A percentile compares a stretch with the other conserved stretches of the same genome.
phyloP scores from a whole-genome alignment of 2,329 filamentous ascomycete genomes.

The Phaeomoniella chlamydospora region DNA sequence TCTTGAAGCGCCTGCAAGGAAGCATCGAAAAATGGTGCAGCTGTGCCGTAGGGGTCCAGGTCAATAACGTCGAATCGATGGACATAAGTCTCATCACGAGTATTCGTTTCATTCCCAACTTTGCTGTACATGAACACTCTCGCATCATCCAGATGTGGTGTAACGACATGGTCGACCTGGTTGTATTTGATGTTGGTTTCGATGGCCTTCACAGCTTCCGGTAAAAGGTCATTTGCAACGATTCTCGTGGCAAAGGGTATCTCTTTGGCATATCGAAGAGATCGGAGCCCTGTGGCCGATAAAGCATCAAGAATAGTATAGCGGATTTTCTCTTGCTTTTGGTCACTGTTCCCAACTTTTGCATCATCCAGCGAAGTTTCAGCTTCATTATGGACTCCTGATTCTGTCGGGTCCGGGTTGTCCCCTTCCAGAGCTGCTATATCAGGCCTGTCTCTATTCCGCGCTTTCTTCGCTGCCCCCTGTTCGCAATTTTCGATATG shows the following conservation, averaged over 20 bases:
- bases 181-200: slow-evolving; percentile 77
- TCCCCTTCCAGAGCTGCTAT: background rate
- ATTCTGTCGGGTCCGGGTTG: background rate
- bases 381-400: background rate
- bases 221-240: slow-evolving; percentile 79
- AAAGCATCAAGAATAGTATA: slow-evolving; percentile 91
- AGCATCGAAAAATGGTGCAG: slow-evolving; percentile 80
- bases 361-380: background rate
- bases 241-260: slow-evolving; percentile 70
- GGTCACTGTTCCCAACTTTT: background rate
- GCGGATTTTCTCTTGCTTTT: slow-evolving; percentile 21
- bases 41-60: slow-evolving; percentile 89
- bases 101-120: slow-evolving; percentile 32
- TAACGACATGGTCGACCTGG: slow-evolving; percentile 54
- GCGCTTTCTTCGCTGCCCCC: background rate
- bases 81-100: slow-evolving; percentile 17
- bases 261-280: slow-evolving; percentile 81
- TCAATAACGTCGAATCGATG: slow-evolving; percentile 85
- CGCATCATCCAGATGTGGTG: slow-evolving; percentile 65
- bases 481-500: slow-evolving; percentile 4
- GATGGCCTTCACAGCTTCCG: slow-evolving; percentile 65
- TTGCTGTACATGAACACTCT: slow-evolving; percentile 79
- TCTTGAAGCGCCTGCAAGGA: slow-evolving; percentile 78
- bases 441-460: too few species aligned
- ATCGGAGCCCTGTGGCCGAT: slow-evolving; percentile 83